Evolutionary conservation across 164 flowering plant genomes (phyloP), one percentile per base, ranked within the genome.

Genomic region (Buxus sempervirens): DNA sequence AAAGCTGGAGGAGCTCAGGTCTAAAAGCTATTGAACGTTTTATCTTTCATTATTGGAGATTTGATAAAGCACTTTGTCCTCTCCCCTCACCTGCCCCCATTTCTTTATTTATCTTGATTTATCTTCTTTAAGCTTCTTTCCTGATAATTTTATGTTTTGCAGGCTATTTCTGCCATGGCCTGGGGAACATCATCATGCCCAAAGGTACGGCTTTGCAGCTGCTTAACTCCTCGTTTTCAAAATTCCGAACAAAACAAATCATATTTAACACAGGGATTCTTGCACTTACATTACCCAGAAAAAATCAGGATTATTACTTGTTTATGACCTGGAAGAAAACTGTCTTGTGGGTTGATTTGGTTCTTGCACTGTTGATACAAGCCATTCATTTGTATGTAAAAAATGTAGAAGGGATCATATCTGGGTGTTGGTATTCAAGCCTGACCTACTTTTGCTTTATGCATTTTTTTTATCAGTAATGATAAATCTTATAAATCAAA

Each of bases 1-100:
- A 92, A 92, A 84, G 98, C 99, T 54, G 99, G 98, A 60, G 99
- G 98, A 67, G 98, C 99, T 67, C 99, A 95, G 97, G 98, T 95
- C 65, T 74, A 63, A 76, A 62, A 53, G 22, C 58, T 28, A 48
- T 62, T 12, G 25, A 24, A 21, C 23, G 24, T 28, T 67, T 36
- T 5, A 42, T 21, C 15, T 23, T 56, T 54, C 19, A 2, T 36
- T 23, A 24, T 53, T 67, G 41, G 36, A 67, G 63, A 20, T 19
- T 45, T 15, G 19, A 2, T 18, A 12, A 32, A 32, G 7, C 38
- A 32, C 38, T 3, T 32, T 32, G 38, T 32, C 7, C 27, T 59
- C 13, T 67, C 24, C 25, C 19, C 24, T n/a, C 19, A 54, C 20
- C 20, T 54, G 23, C 20, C 19, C 57, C 60, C 16, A 32, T n/a